Evolutionary conservation across 164 flowering plant species (phyloP).

Genomic region (Annona cherimola): DNA sequence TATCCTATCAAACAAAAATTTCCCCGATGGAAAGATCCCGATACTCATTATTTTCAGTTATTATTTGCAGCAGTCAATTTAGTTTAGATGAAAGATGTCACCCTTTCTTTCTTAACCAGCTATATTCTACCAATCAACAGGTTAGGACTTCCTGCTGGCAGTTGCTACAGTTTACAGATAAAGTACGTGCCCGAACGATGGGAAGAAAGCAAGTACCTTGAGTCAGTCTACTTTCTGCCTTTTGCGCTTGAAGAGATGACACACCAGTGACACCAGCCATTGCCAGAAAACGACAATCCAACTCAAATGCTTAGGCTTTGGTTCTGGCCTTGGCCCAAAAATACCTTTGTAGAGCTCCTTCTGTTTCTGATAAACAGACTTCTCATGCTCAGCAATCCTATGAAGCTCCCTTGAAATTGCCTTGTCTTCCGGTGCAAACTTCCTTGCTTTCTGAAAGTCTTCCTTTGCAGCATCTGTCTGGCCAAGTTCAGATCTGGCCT

Average conservation of each 20-base stretch:
- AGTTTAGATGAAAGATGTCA: background rate
- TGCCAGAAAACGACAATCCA: slow-evolving; percentile 64
- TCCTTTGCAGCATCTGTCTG: slow-evolving; percentile 90
- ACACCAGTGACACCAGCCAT: slow-evolving; percentile 58
- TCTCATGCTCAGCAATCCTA: slow-evolving; percentile 74
- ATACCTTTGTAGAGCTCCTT: slow-evolving; percentile 88
- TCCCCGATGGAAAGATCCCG: no score
- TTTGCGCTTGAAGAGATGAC: slow-evolving; percentile 43
- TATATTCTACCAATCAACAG: background rate
- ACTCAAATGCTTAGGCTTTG: slow-evolving; percentile 45
- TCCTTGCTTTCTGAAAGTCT: slow-evolving; percentile 78
- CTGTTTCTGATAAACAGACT: slow-evolving; percentile 81
- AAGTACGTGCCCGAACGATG: background rate
- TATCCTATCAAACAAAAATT: no score
- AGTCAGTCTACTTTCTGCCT: slow-evolving; percentile 43
- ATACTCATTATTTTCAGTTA: no score
- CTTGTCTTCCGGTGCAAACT: slow-evolving; percentile 80
- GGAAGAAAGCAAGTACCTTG: background rate
- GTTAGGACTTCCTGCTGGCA: background rate
- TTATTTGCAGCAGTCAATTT: background rate
- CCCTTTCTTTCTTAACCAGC: background rate
- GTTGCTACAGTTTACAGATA: background rate
- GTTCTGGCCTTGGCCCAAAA: slow-evolving; percentile 77
- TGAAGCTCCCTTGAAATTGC: slow-evolving; percentile 67
- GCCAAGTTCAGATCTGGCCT: slow-evolving; percentile 95